Conservation (phyloP, 805 yeast genomes). For the Helenozyma baotianmanensis region DNA sequence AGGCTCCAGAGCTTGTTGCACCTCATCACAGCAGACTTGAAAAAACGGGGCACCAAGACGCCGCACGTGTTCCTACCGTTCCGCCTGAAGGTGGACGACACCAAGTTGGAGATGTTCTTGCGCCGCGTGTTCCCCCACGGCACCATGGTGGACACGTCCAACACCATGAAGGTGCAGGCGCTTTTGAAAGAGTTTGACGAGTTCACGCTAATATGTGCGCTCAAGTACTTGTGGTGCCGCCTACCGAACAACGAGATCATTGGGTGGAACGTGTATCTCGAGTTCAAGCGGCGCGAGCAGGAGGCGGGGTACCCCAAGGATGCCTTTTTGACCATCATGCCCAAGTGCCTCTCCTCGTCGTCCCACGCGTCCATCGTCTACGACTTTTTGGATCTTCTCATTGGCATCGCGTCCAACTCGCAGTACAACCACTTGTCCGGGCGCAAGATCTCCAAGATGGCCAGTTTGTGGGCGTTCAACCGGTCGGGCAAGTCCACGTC, state of each 20-base stretch:
- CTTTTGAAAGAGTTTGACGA: conserved; percentile 54
- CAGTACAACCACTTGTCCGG: conserved; percentile 76
- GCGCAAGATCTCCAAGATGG: conserved; percentile 72
- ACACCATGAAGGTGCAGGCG: conserved; percentile 35
- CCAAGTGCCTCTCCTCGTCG: conserved; percentile 74
- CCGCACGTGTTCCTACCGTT: conserved; percentile 77
- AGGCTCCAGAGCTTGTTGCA: conserved; percentile 67
- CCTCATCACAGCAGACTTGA: conserved; percentile 66
- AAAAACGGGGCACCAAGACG: conserved; percentile 53
- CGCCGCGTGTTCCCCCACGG: conserved; percentile 58
- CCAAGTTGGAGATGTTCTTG: conserved; percentile 53
- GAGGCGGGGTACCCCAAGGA: conserved; percentile 63
- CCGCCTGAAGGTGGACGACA: conserved; percentile 63
- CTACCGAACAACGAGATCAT: conserved; percentile 73
- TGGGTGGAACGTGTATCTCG: conserved; percentile 80
- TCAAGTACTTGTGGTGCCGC: conserved; percentile 85
- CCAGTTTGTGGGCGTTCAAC: conserved; percentile 86
- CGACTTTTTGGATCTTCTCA: conserved; percentile 78
- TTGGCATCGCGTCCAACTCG: conserved; percentile 73
- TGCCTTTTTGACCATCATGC: conserved; percentile 79
- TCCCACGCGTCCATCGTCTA: conserved; percentile 88
- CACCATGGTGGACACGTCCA: conserved; percentile 27
- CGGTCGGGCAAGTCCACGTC: conserved; percentile 28
- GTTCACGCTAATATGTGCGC: conserved; percentile 64
- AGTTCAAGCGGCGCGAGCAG: conserved; percentile 60